Evolutionary conservation across 306 rosid genomes (phyloP), one percentile per base, ranked within the genome.

Genomic region (Elaeagnus macrophylla): DNA sequence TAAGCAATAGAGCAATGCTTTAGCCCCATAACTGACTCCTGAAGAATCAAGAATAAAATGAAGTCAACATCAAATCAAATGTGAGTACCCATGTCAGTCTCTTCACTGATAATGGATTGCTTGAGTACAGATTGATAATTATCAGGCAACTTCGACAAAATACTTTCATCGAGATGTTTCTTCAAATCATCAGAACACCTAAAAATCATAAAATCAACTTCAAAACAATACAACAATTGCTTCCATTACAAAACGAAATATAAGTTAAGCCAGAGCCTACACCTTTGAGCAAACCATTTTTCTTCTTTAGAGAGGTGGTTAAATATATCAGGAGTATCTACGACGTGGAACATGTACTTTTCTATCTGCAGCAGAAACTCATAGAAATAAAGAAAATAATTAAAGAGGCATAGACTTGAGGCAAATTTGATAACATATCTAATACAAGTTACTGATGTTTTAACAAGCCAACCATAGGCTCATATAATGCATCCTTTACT

Each of bases 31-130:
- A 48, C 37, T 35, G 15, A 56, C 59, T 40, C 12, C 58, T 51
- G 17, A 53, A 48, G 8, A 38, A n/a, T 15, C 19, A 62, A 8
- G 38, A 55, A 36, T 56, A n/a, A 57, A 59, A 37, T 61, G 6
- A 19, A 67, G 39, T 25, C 9, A 73, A 56, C 53, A 19, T 15
- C 57, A 72, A 43, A 57, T 40, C 38, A 52, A 41, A 41, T 43
- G 39, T 9, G 36, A 67, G 66, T 91, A 91, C 96, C 86, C 96
- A 84, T 87, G 77, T 87, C 99, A 40, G 77, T 86, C 75, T 82
- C 95, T 73, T 80, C 95, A 51, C 93, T 84, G 53, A 67, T 84
- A 44, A 78, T 56, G 53, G 99, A 82, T 79, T 91, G 96, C 74
- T 56, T 81, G 64, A 67, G 61, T 60, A 73, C 50, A 51, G 82